Evolutionary conservation across 352 stramenopile genomes (phyloP).

Genomic region (Phytophthora megakarya): DNA sequence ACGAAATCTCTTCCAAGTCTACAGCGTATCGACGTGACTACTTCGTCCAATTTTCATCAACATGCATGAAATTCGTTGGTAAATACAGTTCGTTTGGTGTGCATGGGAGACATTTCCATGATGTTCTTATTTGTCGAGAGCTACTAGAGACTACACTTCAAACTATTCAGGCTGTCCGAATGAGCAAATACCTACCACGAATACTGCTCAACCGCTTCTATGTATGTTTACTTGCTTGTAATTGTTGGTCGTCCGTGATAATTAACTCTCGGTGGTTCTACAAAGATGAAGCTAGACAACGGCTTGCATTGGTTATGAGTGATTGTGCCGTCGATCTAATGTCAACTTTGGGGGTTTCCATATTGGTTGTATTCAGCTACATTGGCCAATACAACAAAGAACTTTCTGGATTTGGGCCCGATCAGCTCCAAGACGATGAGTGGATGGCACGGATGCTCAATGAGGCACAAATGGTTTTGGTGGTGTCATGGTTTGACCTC

Average conservation of each 20-base stretch:
- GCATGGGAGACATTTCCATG: slow-evolving; percentile 26
- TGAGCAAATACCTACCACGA: slow-evolving; percentile 32
- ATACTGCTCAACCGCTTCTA: slow-evolving; percentile 41
- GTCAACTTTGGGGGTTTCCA: slow-evolving; percentile 24
- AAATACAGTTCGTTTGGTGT: slow-evolving; percentile 6
- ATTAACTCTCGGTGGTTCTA: slow-evolving; percentile 26
- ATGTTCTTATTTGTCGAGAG: slow-evolving; percentile 23
- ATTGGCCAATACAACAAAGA: slow-evolving; percentile 7
- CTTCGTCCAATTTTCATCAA: slow-evolving; percentile 1
- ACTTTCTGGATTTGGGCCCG: neutral
- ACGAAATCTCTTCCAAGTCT: neutral
- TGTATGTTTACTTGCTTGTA: slow-evolving; percentile 29
- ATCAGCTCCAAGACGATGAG: neutral
- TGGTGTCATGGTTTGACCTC: slow-evolving; percentile 31
- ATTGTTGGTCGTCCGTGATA: slow-evolving; percentile 34
- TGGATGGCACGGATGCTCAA: slow-evolving; percentile 29
- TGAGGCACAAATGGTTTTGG: slow-evolving; percentile 31
- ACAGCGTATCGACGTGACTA: neutral
- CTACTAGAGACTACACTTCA: slow-evolving; percentile 25
- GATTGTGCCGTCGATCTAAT: slow-evolving; percentile 36
- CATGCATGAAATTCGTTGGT: slow-evolving; percentile 2
- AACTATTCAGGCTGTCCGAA: slow-evolving; percentile 26
- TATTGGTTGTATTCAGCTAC: slow-evolving; percentile 28
- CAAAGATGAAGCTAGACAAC: slow-evolving; percentile 20
- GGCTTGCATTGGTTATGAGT: slow-evolving; percentile 17